These are phyloP conservation scores for Aquilaria malaccensis DNA, from an alignment of 345 rosid genomes.

Conservation along the genomic window DNA sequence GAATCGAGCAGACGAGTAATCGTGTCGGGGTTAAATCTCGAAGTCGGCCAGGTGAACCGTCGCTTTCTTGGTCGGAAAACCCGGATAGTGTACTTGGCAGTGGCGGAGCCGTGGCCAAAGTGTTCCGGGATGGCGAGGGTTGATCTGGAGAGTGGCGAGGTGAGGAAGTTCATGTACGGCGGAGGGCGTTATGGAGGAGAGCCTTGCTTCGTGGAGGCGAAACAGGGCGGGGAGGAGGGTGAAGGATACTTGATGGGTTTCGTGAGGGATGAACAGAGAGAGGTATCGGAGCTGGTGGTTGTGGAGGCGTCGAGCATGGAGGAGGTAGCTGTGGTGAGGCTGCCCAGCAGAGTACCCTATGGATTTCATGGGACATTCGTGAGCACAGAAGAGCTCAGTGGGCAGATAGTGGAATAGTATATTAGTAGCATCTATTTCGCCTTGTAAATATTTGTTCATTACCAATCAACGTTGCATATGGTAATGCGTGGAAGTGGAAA, in stretches of 20 bases:
- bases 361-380: constrained; percentile 79
- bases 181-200: constrained; percentile 55
- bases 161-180: constrained; percentile 39
- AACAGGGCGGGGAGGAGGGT: constrained; percentile 17
- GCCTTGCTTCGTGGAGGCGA: constrained; percentile 33
- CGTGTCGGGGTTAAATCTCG: constrained; percentile 43
- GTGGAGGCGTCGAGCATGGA: constrained; percentile 42
- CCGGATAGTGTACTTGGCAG: constrained; percentile 56
- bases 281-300: constrained; percentile 49
- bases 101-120: constrained; percentile 82
- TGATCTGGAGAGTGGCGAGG: constrained; percentile 36
- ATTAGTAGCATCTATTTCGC: not conserved
- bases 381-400: constrained; percentile 28
- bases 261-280: constrained; percentile 50
- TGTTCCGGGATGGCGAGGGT: constrained; percentile 62
- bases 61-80: constrained; percentile 32
- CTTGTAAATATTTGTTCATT: too few species aligned
- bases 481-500: too few species aligned
- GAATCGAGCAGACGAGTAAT: constrained; percentile 29
- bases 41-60: constrained; percentile 55
- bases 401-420: constrained; percentile 15
- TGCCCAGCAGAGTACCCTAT: constrained; percentile 66
- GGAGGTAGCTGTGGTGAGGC: constrained; percentile 36
- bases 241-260: constrained; percentile 53
- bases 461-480: too few species aligned